phyloP scores from a whole-genome alignment of 805 yeast genomes.

The Schizosaccharomyces osmophilus region DNA sequence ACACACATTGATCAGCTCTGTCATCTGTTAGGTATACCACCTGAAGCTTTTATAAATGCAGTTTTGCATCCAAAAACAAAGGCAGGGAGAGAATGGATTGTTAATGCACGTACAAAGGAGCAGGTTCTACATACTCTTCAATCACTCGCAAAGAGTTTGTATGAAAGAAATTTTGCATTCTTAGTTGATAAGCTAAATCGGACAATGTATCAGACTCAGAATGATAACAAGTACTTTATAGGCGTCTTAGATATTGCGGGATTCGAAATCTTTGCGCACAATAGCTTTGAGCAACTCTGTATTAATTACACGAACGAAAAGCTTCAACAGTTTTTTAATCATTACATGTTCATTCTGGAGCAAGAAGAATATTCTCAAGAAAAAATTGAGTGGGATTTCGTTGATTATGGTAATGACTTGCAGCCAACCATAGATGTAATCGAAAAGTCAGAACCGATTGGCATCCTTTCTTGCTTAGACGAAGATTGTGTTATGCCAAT shows the following conservation, averaged over 20 bases:
- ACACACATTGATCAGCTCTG: constrained; percentile 29
- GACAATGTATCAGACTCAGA: constrained; percentile 27
- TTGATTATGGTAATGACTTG: constrained; percentile 82
- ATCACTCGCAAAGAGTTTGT: constrained; percentile 66
- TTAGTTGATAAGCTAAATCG: constrained; percentile 54
- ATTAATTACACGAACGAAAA: constrained; percentile 92
- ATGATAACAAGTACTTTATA: constrained; percentile 23
- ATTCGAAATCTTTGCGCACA: constrained; percentile 84
- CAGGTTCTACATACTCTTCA: constrained; percentile 68
- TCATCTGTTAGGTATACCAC: constrained; percentile 37
- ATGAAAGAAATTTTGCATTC: constrained; percentile 59
- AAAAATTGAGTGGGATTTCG: constrained; percentile 76
- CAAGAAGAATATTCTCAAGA: constrained; percentile 92
- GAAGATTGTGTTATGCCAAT: constrained; percentile 92
- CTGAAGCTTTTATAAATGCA: constrained; percentile 29
- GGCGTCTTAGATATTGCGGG: constrained; percentile 96
- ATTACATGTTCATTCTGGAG: constrained; percentile 82
- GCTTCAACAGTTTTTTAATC: constrained; percentile 87
- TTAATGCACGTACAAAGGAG: constrained; percentile 48
- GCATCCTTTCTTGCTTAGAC: constrained; percentile 63
- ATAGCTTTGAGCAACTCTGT: constrained; percentile 91
- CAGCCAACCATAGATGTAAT: constrained; percentile 86
- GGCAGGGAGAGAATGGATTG: constrained; percentile 72
- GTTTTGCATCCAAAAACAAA: constrained; percentile 60
- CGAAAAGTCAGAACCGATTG: constrained; percentile 50